These are phyloP conservation scores for Phytophthora hybrid DNA, from an alignment of 352 stramenopile species.

Conservation along the genomic window DNA sequence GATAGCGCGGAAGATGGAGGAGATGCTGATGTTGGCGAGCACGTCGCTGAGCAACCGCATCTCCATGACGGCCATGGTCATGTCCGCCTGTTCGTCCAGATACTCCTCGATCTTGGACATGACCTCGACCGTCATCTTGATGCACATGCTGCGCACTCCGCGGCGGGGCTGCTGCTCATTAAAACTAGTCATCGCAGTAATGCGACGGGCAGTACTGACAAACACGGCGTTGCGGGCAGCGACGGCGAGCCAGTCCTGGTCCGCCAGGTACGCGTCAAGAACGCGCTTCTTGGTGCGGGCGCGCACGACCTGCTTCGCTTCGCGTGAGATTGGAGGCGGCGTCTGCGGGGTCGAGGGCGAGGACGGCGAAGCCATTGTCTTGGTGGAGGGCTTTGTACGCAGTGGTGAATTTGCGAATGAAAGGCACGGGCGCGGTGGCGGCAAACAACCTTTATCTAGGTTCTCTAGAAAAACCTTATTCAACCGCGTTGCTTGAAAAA, in stretches of 20 bases:
- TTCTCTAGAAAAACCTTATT: not conserved
- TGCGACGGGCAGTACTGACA: not conserved
- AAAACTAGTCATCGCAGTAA: not conserved
- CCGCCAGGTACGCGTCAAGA: conserved; percentile 1
- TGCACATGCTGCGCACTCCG: not conserved
- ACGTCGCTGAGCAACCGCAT: not conserved
- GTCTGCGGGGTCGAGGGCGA: not conserved
- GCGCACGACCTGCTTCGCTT: not conserved
- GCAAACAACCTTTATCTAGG: not conserved
- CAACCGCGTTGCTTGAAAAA: not conserved
- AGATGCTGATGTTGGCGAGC: conserved; percentile 1
- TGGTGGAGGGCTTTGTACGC: not conserved
- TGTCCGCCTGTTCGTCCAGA: not conserved
- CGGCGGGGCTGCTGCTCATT: not conserved
- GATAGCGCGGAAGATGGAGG: conserved; percentile 13
- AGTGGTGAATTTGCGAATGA: not conserved
- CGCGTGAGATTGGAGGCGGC: not conserved
- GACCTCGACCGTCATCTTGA: not conserved
- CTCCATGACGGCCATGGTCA: not conserved
- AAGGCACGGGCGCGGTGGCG: not conserved
- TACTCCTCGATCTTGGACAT: not conserved
- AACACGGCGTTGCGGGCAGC: not conserved
- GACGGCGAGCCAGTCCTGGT: not conserved
- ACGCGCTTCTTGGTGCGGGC: not conserved
- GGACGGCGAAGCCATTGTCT: not conserved